Evolutionary conservation across 495 filamentous ascomycete genomes (phyloP).

Genomic region (Aspergillus conjunctus): DNA sequence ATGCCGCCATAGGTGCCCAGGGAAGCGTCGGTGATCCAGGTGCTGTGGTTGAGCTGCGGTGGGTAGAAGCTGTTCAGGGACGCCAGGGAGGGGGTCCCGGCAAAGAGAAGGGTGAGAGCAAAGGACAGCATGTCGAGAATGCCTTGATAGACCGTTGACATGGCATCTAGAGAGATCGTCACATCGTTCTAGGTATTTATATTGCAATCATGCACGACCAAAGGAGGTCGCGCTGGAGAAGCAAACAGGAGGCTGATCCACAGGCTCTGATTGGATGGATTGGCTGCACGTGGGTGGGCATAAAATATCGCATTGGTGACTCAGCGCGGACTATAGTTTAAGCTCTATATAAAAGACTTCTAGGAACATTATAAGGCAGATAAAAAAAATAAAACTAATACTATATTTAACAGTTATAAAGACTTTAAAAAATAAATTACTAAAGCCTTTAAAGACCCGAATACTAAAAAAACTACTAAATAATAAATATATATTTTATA

Average conservation of each 20-base stretch:
- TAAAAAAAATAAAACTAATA: no score
- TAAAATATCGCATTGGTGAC: no score
- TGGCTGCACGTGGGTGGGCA: no score
- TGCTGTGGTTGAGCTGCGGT: conserved; percentile 36
- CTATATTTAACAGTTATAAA: no score
- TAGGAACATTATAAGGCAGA: no score
- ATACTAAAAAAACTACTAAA: no score
- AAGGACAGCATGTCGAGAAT: conserved; percentile 16
- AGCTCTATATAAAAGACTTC: no score
- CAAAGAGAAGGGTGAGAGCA: conserved; percentile 6
- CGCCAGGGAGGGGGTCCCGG: conserved; percentile 5
- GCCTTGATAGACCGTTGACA: conserved; percentile 11
- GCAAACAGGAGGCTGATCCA: background rate
- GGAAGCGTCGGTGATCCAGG: conserved; percentile 42
- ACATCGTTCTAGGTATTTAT: background rate
- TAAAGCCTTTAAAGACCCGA: no score
- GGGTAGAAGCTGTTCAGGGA: conserved; percentile 45
- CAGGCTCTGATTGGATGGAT: no score
- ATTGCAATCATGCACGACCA: background rate
- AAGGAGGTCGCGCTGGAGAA: background rate
- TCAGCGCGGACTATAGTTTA: background rate
- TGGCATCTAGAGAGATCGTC: background rate
- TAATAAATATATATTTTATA: no score
- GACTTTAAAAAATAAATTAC: no score
- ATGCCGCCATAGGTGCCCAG: conserved; percentile 46